Percentiles rank a stretch among this genome's conserved stretches.
Evolutionary conservation across 345 rosid genomes (phyloP).

Genomic region (Psidium friedrichsthalianum): DNA sequence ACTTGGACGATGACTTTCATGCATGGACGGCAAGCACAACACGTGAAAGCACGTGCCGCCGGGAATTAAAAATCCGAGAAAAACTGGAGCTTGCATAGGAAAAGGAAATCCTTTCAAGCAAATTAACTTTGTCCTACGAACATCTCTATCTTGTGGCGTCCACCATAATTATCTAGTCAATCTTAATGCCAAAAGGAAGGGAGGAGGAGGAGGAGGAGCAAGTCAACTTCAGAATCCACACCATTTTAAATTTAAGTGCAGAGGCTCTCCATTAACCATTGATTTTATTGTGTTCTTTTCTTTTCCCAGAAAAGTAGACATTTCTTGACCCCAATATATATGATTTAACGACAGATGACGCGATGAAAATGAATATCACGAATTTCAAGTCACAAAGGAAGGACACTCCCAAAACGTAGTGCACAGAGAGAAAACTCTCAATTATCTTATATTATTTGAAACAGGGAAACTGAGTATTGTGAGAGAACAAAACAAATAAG

Average conservation of each 20-base stretch:
- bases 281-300: background rate
- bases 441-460: background rate
- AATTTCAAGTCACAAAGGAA: background rate
- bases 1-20: background rate
- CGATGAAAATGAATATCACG: background rate
- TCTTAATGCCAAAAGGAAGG: background rate
- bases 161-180: background rate
- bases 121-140: background rate
- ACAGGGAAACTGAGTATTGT: background rate
- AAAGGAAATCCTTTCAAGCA: background rate
- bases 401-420: no score
- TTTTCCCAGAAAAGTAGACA: background rate
- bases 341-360: background rate
- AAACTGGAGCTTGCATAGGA: background rate
- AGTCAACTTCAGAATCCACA: background rate
- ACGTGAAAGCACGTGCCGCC: background rate
- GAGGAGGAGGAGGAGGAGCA: no score
- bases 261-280: background rate
- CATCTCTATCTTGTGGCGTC: background rate
- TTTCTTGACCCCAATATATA: background rate
- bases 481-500: background rate
- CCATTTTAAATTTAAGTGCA: background rate
- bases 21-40: background rate
- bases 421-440: background rate
- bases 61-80: background rate